phyloP scores from a whole-genome alignment of 2,329 filamentous ascomycete genomes.

The Dothistroma pini region DNA sequence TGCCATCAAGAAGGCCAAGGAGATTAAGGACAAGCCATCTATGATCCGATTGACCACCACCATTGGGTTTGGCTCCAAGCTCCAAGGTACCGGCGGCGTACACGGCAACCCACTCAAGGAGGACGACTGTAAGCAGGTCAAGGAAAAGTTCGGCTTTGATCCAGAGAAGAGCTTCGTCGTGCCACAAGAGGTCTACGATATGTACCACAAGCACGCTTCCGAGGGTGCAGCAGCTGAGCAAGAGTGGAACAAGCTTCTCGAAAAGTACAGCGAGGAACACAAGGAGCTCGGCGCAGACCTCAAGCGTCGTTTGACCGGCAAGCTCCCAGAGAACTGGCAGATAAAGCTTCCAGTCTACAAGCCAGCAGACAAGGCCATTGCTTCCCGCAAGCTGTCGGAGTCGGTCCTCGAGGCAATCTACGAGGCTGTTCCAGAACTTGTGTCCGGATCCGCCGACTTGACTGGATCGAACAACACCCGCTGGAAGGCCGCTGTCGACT shows the following conservation, averaged over 20 bases:
- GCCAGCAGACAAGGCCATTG: constrained; percentile 75
- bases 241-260: constrained; percentile 91
- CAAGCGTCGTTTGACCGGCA: constrained; percentile 70
- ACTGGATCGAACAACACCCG: constrained; percentile 98
- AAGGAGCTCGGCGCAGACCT: constrained; percentile 78
- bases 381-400: constrained; percentile 96
- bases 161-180: constrained; percentile 90
- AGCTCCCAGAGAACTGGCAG: constrained; percentile 95
- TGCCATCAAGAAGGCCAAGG: constrained; percentile 79
- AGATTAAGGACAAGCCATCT: constrained; percentile 92
- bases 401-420: constrained; percentile 86
- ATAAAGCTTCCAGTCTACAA: constrained; percentile 90
- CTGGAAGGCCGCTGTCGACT: constrained; percentile 96
- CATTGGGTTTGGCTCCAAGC: constrained; percentile 91
- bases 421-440: constrained; percentile 76
- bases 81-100: constrained; percentile 90
- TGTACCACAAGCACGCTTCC: constrained; percentile 78
- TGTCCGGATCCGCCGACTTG: constrained; percentile 95
- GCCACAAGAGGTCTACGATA: constrained; percentile 89
- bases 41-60: constrained; percentile 96
- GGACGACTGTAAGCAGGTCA: constrained; percentile 90
- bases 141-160: constrained; percentile 94
- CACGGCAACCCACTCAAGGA: constrained; percentile 95
- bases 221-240: constrained; percentile 85
- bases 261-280: constrained; percentile 78